Base-by-base conservation (phyloP, 1,284 basidiomycete genomes). In the Garcileccinum viscosum region DNA sequence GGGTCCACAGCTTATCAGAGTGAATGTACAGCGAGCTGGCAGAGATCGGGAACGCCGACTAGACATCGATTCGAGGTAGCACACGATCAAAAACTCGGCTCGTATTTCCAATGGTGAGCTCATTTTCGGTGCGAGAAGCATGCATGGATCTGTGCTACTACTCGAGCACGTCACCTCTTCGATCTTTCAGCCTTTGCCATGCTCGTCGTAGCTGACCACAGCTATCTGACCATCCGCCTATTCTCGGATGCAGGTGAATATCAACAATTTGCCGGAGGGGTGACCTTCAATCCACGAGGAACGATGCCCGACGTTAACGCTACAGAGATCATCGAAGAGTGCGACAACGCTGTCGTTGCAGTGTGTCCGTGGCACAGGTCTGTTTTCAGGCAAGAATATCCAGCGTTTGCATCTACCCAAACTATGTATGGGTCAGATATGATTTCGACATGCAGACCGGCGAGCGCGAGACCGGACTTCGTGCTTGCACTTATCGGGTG, bases 341-440 rank as follows among this genome's bases (percentile, higher is more conserved):
- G 33, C 24, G 63, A 64, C 24, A 84, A 78, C 61, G 87, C 82
- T 61, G 76, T 86, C 24, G 88, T 90, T 17, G 88, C 89, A 61
- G 92, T 95, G 6, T 95, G 94, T 80, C 94, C 95, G 6, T 95
- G 93, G 92, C 94, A 96, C 81, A 88, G 93, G 86, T 92, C 79
- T 32, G 67, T 72, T 33, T 44, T 40, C 11, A 19, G 17, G 27
- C 12, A n/a, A 22, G 22, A 33, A 56, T 19, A 11, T n/a, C n/a
- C n/a, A n/a, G 42, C 27, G 8, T 12, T 22, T 24, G 33, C 7
- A 74, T 93, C 93, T 76, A 87, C 90, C 75, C 81, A 94, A 40
- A 83, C 19, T 5, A 8, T 7, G 6, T 32, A 24, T 44, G n/a
- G 12, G 37, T 35, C 44, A 63, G 62, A 22, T 53, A 64, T 24